phyloP scores from a whole-genome alignment of 345 rosid species.

The Luvunga scandens region DNA sequence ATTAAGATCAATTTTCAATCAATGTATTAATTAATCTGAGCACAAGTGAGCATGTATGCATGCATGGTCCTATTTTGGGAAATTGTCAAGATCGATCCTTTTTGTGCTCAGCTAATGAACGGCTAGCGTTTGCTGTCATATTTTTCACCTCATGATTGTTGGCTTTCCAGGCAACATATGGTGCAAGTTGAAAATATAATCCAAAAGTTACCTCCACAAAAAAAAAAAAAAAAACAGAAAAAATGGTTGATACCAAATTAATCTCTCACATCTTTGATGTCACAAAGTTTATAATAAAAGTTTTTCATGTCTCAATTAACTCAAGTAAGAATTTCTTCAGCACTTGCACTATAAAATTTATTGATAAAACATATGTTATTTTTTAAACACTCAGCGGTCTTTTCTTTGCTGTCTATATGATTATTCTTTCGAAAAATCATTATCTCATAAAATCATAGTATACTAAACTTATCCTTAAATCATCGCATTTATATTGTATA shows the following conservation, averaged over 20 bases:
- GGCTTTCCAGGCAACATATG: constrained; percentile 17
- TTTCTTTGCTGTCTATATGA: too few relatives aligned
- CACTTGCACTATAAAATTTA: too few relatives aligned
- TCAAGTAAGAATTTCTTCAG: too few relatives aligned
- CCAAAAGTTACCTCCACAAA: background rate
- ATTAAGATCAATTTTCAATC: too few relatives aligned
- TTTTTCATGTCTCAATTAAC: background rate
- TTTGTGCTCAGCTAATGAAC: too few relatives aligned
- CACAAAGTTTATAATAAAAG: background rate
- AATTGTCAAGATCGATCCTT: background rate
- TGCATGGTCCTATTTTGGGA: background rate
- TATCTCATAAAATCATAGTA: too few relatives aligned
- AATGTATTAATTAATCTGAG: background rate
- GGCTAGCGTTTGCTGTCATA: constrained; percentile 17
- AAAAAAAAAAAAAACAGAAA: background rate
- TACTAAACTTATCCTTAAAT: too few relatives aligned
- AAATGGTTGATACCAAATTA: background rate
- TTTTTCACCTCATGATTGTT: constrained; percentile 27
- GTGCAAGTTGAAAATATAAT: background rate
- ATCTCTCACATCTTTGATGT: background rate
- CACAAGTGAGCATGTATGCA: background rate
- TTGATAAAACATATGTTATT: too few relatives aligned
- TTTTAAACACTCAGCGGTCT: too few relatives aligned
- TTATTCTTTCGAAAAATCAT: too few relatives aligned
- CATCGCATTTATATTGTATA: too few relatives aligned